These are phyloP conservation scores for Lyophyllum decastes DNA, from an alignment of 768 basidiomycete species.

Conservation along the genomic window DNA sequence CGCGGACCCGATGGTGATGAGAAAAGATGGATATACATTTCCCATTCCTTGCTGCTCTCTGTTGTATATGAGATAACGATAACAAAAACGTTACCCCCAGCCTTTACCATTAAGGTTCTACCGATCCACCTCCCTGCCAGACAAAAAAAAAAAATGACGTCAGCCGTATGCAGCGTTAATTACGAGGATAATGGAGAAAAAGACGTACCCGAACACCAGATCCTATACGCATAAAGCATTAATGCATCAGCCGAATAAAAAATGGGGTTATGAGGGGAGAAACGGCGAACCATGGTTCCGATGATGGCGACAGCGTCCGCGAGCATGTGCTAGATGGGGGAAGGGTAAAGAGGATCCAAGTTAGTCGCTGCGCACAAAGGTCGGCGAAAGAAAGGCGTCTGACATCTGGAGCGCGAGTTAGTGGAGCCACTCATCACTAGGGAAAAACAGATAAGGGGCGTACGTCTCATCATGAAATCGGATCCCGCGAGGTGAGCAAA, in stretches of 20 bases:
- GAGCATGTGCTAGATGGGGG: conserved; percentile 68
- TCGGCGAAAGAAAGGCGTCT: conserved; percentile 21
- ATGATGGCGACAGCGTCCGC: conserved; percentile 97
- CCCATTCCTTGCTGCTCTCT: background rate
- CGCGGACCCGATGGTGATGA: background rate
- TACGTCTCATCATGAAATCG: conserved; percentile 98
- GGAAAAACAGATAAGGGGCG: conserved; percentile 29
- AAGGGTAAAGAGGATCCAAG: conserved; percentile 1
- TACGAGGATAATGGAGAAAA: background rate
- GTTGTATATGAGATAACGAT: background rate
- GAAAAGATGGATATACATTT: background rate
- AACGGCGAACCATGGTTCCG: conserved; percentile 84
- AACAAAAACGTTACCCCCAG: background rate
- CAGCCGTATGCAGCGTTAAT: background rate
- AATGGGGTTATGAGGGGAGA: conserved; percentile 3
- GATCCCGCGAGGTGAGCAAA: conserved; percentile 95
- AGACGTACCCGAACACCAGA: conserved; percentile 91
- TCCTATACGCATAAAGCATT: conserved; percentile 43
- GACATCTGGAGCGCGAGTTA: conserved; percentile 38
- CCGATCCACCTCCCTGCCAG: conserved; percentile 24
- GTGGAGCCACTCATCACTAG: background rate
- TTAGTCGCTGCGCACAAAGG: conserved; percentile 11
- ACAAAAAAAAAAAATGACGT: background rate
- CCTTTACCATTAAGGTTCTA: conserved; percentile 1
- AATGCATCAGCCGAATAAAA: conserved; percentile 7